Base-by-base conservation (phyloP, 1,139 yeast species). In the Diutina scorzettiae region DNA sequence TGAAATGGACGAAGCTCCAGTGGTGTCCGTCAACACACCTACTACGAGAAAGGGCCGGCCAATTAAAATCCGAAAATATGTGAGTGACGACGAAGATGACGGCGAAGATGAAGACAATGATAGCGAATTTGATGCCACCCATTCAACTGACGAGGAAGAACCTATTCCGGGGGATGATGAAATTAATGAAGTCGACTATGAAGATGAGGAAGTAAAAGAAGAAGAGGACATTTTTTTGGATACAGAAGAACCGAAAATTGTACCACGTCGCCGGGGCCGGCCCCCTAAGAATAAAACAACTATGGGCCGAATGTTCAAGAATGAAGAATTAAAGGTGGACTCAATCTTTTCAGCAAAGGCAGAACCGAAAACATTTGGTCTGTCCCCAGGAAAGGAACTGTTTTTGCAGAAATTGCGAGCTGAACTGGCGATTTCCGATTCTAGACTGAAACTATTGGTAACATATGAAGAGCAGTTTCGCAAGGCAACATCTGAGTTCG, bases 91-190 rank as follows among this genome's bases (percentile, higher is more conserved):
- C 20, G 40, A 25, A 7, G 40, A 14, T n/a, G 40, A 30, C 17
- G 37, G 16, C 17, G 31, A 25, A 14, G 40, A 25, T 5, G 40
- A 14, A 8, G 40, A 30, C 17, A 25, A 8, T 12, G 37, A 32
- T 20, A 32, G 31, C 23, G 27, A 21, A 29, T 17, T 40, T 36
- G 29, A 28, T 18, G 3, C 27, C 27, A 20, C 29, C 33, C 20
- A n/a, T 21, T 6, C 41, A 43, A 3, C 42, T 43, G 18, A 48
- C 45, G 37, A 42, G 48, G 19, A 44, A 43, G 36, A 37, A 47
- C 5, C 14, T 16, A 17, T n/a, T 17, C 33, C 19, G n/a, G 41
- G 18, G 12, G 24, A 29, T 12, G 37, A 36, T 19, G 43, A 41
- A 17, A 24, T 24, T 24, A 36, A 41, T 14, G 36, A 11, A 7